A percentile compares a stretch with the other conserved stretches of the same genome.
phyloP scores from a whole-genome alignment of 495 filamentous ascomycete genomes.

The Jackrogersella multiformis region DNA sequence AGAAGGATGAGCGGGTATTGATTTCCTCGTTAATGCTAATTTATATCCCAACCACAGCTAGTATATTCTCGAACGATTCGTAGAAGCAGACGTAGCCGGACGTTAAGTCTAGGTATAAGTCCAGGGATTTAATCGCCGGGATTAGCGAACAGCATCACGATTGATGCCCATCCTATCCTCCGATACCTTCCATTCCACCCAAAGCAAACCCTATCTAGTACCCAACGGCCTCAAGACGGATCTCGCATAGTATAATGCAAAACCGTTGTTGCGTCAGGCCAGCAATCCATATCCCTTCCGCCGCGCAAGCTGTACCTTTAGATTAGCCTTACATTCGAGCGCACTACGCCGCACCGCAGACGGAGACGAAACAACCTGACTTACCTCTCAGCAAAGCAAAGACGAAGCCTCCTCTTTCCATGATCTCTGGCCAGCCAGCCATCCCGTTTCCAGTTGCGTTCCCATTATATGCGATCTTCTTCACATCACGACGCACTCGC shows the following conservation, averaged over 20 bases:
- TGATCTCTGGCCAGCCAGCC: background rate
- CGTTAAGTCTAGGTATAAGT: background rate
- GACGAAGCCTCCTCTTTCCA: background rate
- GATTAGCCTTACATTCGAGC: background rate
- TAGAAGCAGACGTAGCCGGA: background rate
- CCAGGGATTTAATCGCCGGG: background rate
- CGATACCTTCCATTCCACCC: background rate
- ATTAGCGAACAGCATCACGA: background rate
- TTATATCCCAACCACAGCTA: background rate
- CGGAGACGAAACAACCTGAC: background rate
- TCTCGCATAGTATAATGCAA: background rate
- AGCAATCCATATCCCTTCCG: background rate
- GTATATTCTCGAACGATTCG: background rate
- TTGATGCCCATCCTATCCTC: background rate
- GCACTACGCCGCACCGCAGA: background rate
- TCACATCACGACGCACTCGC: conserved; percentile 54
- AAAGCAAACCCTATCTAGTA: background rate
- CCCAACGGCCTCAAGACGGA: background rate
- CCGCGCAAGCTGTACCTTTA: background rate
- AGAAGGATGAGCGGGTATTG: conserved; percentile 19
- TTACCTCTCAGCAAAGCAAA: background rate
- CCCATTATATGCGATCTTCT: too few species aligned
- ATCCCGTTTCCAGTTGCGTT: conserved; percentile 6
- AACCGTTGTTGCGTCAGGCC: background rate
- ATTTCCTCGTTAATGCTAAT: background rate